Evolutionary conservation across 73 alveolate species (phyloP).

Genomic region (Paramecium tetraurelia): DNA sequence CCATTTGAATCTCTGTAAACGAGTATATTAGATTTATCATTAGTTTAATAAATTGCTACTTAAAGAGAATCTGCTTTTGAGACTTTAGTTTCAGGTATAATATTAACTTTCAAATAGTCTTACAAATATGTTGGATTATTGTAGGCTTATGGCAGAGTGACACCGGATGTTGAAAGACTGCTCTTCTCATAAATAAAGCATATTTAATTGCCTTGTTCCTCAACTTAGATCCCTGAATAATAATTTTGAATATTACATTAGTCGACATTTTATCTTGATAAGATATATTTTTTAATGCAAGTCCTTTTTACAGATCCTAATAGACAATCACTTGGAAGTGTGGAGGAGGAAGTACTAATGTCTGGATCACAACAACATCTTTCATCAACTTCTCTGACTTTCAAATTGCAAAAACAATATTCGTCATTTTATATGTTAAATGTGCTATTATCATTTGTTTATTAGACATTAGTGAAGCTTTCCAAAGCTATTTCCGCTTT

Average conservation of each 20-base stretch:
- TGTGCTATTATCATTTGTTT: not conserved
- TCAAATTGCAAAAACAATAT: not conserved
- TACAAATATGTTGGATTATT: not conserved
- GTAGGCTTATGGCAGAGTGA: not conserved
- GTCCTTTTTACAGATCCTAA: not conserved
- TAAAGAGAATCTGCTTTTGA: not conserved
- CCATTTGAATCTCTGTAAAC: not conserved
- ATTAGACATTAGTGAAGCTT: not conserved
- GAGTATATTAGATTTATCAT: not conserved
- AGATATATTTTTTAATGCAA: not conserved
- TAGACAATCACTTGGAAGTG: not conserved
- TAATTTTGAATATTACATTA: not conserved
- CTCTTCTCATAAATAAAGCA: not conserved
- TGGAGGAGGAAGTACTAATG: not conserved
- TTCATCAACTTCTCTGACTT: not conserved
- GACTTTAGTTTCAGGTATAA: not conserved
- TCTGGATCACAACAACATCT: not conserved
- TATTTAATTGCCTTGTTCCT: not conserved
- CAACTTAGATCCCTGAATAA: not conserved
- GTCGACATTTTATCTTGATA: not conserved
- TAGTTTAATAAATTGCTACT: not conserved
- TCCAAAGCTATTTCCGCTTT: not conserved
- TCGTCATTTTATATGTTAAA: not conserved
- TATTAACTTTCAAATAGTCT: not conserved
- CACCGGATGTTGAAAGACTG: not conserved